These are phyloP conservation scores for Scheffersomyces illinoinensis DNA, from an alignment of 1,139 yeast genomes.

Conservation along the genomic window DNA sequence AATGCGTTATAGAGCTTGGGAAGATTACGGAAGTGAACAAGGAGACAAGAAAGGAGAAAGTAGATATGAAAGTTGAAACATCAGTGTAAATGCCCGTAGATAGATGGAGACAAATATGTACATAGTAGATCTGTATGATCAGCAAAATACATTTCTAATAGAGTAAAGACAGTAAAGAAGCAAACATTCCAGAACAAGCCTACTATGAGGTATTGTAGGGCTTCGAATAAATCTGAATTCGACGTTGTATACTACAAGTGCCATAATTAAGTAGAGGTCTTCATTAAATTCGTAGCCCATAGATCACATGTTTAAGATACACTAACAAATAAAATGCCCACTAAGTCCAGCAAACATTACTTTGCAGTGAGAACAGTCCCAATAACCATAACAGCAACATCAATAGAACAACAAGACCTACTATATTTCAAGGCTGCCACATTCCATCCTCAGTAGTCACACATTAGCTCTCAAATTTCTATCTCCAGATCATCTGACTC, in stretches of 20 bases:
- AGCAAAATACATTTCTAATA: neutral
- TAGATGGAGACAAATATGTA: neutral
- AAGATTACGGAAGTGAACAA: constrained; percentile 1
- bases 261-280: neutral
- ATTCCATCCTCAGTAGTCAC: neutral
- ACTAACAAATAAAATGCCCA: neutral
- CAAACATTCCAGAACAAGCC: too few species aligned
- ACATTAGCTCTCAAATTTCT: neutral
- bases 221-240: too few species aligned
- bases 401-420: neutral
- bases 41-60: neutral
- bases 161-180: too few species aligned
- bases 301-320: neutral
- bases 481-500: neutral
- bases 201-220: neutral
- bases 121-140: neutral
- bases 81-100: constrained; percentile 12
- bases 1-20: too few species aligned
- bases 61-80: constrained; percentile 14
- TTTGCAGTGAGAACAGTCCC: neutral
- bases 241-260: neutral
- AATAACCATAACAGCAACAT: neutral
- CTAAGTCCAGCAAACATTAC: neutral
- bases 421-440: neutral
- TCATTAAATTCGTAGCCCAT: neutral